Percentiles rank a stretch among this genome's conserved stretches.
phyloP scores from a whole-genome alignment of 73 alveolate genomes.

The Durusdinium trenchii region DNA sequence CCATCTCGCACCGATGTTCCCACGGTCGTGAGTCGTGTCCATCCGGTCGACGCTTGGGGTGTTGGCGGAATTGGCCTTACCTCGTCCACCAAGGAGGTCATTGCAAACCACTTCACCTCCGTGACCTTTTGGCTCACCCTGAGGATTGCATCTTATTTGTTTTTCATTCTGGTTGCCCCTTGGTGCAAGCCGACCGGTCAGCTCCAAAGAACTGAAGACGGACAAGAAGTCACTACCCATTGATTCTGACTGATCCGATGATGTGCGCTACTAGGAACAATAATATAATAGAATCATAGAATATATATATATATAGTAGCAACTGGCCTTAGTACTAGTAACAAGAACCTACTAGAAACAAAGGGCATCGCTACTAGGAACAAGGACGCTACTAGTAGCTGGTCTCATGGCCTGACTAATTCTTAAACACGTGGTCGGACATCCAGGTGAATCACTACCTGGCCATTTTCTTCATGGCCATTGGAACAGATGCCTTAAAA shows the following conservation, averaged over 20 bases:
- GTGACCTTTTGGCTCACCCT: slow-evolving; percentile 81
- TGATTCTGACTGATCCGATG: no score
- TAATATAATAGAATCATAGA: no score
- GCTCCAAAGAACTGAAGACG: not conserved
- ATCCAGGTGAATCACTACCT: slow-evolving; percentile 71
- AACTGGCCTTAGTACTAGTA: no score
- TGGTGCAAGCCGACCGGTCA: not conserved
- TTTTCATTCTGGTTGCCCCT: slow-evolving; percentile 65
- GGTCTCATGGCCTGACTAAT: not conserved
- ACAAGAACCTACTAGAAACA: not conserved
- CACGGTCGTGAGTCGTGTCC: not conserved
- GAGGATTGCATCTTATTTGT: slow-evolving; percentile 37
- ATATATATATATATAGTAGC: no score
- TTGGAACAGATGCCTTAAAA: slow-evolving; percentile 28
- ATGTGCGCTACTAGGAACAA: no score
- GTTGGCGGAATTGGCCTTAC: not conserved
- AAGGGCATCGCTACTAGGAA: not conserved
- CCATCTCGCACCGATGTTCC: no score
- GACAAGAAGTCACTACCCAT: no score
- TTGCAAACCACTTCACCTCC: slow-evolving; percentile 73
- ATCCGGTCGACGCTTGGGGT: not conserved
- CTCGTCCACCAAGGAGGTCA: no score
- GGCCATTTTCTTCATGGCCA: slow-evolving; percentile 84
- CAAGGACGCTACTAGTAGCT: no score
- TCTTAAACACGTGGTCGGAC: no score